Conservation (phyloP, 2,329 filamentous ascomycete species). For the Venturia aucupariae region DNA sequence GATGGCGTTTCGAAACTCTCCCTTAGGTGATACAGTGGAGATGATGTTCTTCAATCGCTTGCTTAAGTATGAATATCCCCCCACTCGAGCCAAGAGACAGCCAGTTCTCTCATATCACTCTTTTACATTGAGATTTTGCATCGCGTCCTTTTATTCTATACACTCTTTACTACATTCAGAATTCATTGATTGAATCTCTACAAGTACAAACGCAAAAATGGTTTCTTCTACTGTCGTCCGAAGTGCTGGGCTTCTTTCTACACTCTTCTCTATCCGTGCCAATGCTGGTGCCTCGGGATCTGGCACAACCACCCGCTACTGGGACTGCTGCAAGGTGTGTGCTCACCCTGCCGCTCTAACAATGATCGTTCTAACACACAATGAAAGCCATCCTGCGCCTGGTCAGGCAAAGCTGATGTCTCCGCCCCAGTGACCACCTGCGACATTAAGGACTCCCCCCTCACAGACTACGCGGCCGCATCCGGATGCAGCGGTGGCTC, state of each 20-base stretch:
- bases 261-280: not conserved
- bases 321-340: constrained; percentile 56
- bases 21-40: not conserved
- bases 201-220: not conserved
- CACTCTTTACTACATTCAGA: not conserved
- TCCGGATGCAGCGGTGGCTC: constrained; percentile 46
- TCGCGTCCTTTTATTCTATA: not conserved
- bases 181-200: not conserved
- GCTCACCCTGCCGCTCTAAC: not conserved
- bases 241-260: constrained; percentile 1
- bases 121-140: not conserved
- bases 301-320: constrained; percentile 30
- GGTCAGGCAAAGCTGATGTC: constrained; percentile 46
- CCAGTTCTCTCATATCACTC: not conserved
- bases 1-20: constrained; percentile 1
- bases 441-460: constrained; percentile 42
- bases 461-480: constrained; percentile 38
- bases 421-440: constrained; percentile 42
- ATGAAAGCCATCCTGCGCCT: constrained; percentile 41
- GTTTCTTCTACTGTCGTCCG: constrained; percentile 1
- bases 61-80: not conserved
- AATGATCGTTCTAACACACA: not conserved
- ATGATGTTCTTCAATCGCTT: not conserved
- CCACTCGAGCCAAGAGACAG: not conserved
- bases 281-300: constrained; percentile 19